Evolutionary conservation across 2,329 filamentous ascomycete genomes (phyloP).

Genomic region (Penicillium freii): DNA sequence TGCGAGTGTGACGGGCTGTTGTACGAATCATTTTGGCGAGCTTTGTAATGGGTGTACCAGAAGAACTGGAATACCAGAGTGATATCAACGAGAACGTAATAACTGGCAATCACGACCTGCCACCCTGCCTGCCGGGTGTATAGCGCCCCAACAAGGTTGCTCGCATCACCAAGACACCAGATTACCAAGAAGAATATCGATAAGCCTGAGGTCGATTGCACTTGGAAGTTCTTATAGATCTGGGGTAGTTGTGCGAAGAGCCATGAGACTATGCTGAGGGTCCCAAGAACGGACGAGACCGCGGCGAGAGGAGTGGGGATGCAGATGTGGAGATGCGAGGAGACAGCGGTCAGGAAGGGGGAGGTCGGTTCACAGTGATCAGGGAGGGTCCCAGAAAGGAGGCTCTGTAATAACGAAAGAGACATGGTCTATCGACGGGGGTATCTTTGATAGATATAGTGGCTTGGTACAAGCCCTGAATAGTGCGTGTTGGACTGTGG

Average conservation of each 20-base stretch:
- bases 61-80: conserved; percentile 62
- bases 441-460: not conserved
- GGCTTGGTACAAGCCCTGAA: not conserved
- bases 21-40: conserved; percentile 43
- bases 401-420: conserved; percentile 29
- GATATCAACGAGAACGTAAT: conserved; percentile 66
- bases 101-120: conserved; percentile 64
- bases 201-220: conserved; percentile 63
- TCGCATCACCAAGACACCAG: conserved; percentile 64
- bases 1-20: conserved; percentile 27
- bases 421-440: conserved; percentile 24
- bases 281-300: conserved; percentile 59
- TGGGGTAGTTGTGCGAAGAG: conserved; percentile 68
- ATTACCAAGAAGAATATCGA: conserved; percentile 65
- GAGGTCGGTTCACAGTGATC: conserved; percentile 60
- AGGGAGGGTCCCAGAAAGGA: conserved; percentile 46
- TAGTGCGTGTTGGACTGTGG: not conserved
- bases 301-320: conserved; percentile 63
- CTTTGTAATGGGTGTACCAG: conserved; percentile 61
- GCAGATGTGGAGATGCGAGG: conserved; percentile 60
- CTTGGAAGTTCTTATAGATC: conserved; percentile 65
- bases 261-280: conserved; percentile 64
- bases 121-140: conserved; percentile 64
- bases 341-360: conserved; percentile 57
- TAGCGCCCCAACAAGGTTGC: conserved; percentile 62